A percentile compares a stretch with the other conserved stretches of the same genome.
Evolutionary conservation across 1,139 yeast genomes (phyloP).

Genomic region (Casaregolazyma suthepensis): DNA sequence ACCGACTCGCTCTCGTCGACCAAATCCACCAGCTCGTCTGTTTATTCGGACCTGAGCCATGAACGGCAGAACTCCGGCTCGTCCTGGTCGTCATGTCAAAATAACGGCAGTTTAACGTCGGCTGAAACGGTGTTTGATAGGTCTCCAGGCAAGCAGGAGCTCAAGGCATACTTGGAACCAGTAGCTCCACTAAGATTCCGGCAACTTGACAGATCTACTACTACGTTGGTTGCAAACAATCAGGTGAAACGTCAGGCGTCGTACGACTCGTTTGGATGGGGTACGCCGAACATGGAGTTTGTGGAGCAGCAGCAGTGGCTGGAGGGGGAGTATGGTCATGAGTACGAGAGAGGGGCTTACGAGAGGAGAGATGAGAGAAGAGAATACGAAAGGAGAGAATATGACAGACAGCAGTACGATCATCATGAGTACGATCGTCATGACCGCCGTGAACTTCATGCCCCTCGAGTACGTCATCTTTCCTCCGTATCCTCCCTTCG

Average conservation of each 20-base stretch:
- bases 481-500: background rate
- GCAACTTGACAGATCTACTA: conserved; percentile 1
- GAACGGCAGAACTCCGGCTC: background rate
- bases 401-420: too few relatives aligned
- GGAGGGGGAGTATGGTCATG: conserved; percentile 8
- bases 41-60: background rate
- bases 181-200: background rate
- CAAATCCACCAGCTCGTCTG: background rate
- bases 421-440: background rate
- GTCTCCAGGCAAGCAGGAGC: background rate
- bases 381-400: too few relatives aligned
- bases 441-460: background rate
- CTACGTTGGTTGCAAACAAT: background rate
- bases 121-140: background rate
- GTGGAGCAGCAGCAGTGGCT: conserved; percentile 25
- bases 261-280: conserved; percentile 23
- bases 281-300: conserved; percentile 20
- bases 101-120: background rate
- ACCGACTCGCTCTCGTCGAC: background rate
- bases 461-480: background rate
- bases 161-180: background rate
- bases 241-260: conserved; percentile 10
- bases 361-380: too few relatives aligned
- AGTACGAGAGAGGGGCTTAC: background rate
- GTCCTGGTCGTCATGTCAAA: background rate